Percentiles rank a stretch among this genome's conserved stretches.
Conservation (phyloP, 129 eudicot species). For the Silybum marianum region DNA sequence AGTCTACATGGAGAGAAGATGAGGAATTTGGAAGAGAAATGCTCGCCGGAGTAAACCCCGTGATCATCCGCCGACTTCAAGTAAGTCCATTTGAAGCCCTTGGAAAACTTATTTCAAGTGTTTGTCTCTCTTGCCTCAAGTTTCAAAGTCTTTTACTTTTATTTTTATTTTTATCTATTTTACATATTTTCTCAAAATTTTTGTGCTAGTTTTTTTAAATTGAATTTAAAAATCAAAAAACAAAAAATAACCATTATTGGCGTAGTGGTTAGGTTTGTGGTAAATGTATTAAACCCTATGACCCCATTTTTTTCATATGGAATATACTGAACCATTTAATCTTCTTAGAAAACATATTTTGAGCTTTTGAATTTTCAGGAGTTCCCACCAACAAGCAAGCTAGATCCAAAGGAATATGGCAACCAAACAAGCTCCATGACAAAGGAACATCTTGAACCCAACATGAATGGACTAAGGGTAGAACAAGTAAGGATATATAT, state of each 20-base stretch:
- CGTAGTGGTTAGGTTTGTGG: no score
- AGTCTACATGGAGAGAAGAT: constrained; percentile 57
- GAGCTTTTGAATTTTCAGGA: constrained; percentile 41
- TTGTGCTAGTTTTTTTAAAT: background rate
- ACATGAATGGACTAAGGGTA: constrained; percentile 69
- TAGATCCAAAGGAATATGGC: constrained; percentile 68
- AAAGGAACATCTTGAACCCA: constrained; percentile 54
- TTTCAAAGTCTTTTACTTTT: background rate
- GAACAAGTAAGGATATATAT: constrained; percentile 46
- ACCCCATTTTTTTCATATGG: background rate
- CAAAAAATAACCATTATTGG: background rate
- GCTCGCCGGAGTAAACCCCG: constrained; percentile 66
- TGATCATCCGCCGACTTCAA: constrained; percentile 46
- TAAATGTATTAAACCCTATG: no score
- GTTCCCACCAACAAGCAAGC: constrained; percentile 82
- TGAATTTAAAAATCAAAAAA: no score
- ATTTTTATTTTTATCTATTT: background rate
- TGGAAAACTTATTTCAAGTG: background rate
- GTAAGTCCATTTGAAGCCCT: constrained; percentile 21
- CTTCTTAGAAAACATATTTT: background rate
- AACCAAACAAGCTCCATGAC: constrained; percentile 71
- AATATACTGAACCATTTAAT: background rate
- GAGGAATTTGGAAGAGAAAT: constrained; percentile 64
- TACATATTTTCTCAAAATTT: background rate
- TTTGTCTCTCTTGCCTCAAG: no score